Conservation (phyloP, 306 rosid species). For the Acacia crassicarpa region DNA sequence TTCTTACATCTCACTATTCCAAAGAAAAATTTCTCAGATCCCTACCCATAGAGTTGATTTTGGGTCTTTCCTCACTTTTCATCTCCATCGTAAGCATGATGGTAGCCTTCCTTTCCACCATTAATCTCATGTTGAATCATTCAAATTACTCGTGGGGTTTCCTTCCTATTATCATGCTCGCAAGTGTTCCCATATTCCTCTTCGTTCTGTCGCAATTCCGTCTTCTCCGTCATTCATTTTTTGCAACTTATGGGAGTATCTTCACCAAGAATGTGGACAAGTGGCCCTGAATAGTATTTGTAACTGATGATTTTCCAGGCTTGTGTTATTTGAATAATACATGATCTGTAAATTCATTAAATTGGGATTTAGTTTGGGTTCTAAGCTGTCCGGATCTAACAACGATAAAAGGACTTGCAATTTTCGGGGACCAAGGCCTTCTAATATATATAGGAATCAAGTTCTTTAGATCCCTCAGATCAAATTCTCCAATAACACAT, state of each 20-base stretch:
- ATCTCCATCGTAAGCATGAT: neutral
- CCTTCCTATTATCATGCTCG: neutral
- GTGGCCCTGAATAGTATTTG: neutral
- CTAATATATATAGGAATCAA: too few species aligned
- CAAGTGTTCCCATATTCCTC: neutral
- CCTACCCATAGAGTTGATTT: neutral
- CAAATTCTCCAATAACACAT: too few species aligned
- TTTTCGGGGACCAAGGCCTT: too few species aligned
- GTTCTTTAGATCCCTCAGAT: too few species aligned
- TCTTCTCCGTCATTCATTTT: neutral
- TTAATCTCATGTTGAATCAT: neutral
- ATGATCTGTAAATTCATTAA: too few species aligned
- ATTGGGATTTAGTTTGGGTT: too few species aligned
- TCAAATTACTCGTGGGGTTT: neutral
- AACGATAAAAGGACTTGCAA: too few species aligned
- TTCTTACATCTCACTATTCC: neutral
- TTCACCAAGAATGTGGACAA: neutral
- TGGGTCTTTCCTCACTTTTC: neutral
- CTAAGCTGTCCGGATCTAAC: too few species aligned
- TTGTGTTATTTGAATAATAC: too few species aligned
- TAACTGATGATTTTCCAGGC: neutral
- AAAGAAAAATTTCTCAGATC: slow-evolving; percentile 4
- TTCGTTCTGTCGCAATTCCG: neutral
- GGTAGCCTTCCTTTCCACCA: neutral
- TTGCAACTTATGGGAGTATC: neutral